These are phyloP conservation scores for Cercospora janseana DNA, from an alignment of 2,329 filamentous ascomycete genomes.

Conservation along the genomic window DNA sequence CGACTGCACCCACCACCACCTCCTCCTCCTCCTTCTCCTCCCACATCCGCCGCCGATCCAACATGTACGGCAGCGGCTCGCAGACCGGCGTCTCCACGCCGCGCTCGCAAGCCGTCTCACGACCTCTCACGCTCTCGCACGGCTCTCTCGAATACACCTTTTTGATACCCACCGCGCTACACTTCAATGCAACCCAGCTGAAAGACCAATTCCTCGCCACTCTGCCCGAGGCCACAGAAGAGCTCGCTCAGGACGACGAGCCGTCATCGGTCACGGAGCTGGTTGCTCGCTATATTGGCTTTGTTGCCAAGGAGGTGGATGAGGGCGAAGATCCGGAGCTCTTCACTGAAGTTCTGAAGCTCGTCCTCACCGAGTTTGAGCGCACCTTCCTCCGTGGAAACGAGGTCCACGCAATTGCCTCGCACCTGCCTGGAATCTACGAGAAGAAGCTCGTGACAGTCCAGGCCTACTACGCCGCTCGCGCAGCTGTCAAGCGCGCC, in stretches of 20 bases:
- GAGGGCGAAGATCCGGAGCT: conserved; percentile 90
- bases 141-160: conserved; percentile 96
- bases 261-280: conserved; percentile 93
- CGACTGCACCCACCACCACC: conserved; percentile 17
- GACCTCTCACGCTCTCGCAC: conserved; percentile 85
- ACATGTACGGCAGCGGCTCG: conserved; percentile 31
- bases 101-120: conserved; percentile 85
- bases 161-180: conserved; percentile 88
- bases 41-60: conserved; percentile 14
- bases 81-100: conserved; percentile 97
- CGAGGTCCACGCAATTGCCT: conserved; percentile 88
- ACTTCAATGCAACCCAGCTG: conserved; percentile 93
- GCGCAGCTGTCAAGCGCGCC: conserved; percentile 76
- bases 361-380: conserved; percentile 94
- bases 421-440: conserved; percentile 82
- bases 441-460: conserved; percentile 90
- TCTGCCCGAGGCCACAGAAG: conserved; percentile 88
- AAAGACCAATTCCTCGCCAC: conserved; percentile 85
- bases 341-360: conserved; percentile 88
- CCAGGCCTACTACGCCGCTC: conserved; percentile 85
- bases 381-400: conserved; percentile 91
- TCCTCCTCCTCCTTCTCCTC: conserved; percentile 10
- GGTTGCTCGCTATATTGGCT: conserved; percentile 89
- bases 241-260: conserved; percentile 96
- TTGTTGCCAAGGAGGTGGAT: conserved; percentile 82